phyloP scores from a whole-genome alignment of 1,139 yeast species.

The Hansenula lynferdii region DNA sequence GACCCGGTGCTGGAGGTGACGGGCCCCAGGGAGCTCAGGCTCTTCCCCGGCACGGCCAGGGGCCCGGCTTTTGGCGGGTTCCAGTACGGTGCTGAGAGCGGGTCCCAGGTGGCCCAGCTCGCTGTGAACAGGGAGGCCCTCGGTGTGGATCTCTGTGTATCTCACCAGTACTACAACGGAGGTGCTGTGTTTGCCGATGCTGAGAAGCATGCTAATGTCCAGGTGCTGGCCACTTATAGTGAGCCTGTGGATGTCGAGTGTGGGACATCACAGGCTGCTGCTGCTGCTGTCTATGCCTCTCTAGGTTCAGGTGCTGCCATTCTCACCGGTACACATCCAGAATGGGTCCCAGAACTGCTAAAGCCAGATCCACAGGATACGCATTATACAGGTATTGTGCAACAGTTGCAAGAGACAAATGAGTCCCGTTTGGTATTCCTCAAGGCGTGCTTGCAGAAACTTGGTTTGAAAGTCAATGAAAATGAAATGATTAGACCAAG shows the following conservation, averaged over 20 bases:
- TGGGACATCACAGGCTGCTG: conserved; percentile 58
- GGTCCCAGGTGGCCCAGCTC: conserved; percentile 60
- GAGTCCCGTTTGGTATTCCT: conserved; percentile 49
- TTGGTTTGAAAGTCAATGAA: conserved; percentile 66
- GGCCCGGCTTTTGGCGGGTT: conserved; percentile 86
- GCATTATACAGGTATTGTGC: conserved; percentile 33
- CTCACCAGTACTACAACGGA: conserved; percentile 67
- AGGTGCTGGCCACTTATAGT: conserved; percentile 64
- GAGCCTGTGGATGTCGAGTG: conserved; percentile 44
- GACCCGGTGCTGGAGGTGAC: conserved; percentile 67
- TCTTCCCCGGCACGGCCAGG: conserved; percentile 77
- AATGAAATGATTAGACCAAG: conserved; percentile 50
- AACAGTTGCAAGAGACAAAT: conserved; percentile 39
- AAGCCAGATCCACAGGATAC: conserved; percentile 28
- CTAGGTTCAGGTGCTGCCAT: conserved; percentile 76
- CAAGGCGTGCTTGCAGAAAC: conserved; percentile 44
- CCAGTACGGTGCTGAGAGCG: conserved; percentile 67
- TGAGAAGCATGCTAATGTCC: conserved; percentile 49
- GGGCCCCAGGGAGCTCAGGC: conserved; percentile 75
- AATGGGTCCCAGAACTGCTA: conserved; percentile 58
- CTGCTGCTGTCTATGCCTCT: conserved; percentile 55
- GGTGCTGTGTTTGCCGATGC: conserved; percentile 86
- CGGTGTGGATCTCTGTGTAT: conserved; percentile 22
- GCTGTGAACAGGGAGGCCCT: conserved; percentile 29
- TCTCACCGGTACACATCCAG: conserved; percentile 90